Conservation (phyloP, 2,329 filamentous ascomycete species). For the Aspergillus flavus region DNA sequence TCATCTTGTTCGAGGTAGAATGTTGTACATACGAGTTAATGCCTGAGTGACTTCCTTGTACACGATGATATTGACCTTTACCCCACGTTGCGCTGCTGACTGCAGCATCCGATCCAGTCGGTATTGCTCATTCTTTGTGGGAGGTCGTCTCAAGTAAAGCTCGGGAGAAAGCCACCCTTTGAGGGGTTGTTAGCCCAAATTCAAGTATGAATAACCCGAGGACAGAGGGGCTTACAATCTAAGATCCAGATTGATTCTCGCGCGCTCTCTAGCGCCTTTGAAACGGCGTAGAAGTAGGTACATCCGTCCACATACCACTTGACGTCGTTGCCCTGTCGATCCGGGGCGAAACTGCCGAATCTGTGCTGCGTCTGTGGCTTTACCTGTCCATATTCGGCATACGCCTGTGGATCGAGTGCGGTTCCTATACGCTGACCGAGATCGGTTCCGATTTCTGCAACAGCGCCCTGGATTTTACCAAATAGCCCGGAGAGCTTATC, state of each 20-base stretch:
- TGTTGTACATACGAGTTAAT: slow-evolving; percentile 66
- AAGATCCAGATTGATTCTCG: slow-evolving; percentile 80
- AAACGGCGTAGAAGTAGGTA: slow-evolving; percentile 84
- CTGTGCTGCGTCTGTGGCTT: slow-evolving; percentile 50
- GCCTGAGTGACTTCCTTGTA: slow-evolving; percentile 90
- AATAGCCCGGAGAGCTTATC: slow-evolving; percentile 52
- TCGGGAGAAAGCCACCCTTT: slow-evolving; percentile 81
- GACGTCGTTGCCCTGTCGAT: slow-evolving; percentile 68
- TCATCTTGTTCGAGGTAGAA: not conserved
- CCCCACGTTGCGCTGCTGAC: slow-evolving; percentile 79
- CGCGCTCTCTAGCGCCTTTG: slow-evolving; percentile 75
- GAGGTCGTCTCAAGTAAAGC: slow-evolving; percentile 80
- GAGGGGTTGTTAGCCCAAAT: slow-evolving; percentile 11
- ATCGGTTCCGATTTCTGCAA: slow-evolving; percentile 54
- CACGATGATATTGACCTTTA: slow-evolving; percentile 81
- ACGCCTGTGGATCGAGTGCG: slow-evolving; percentile 51
- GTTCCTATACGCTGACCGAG: slow-evolving; percentile 54
- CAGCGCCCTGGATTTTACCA: slow-evolving; percentile 57
- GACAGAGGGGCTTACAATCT: slow-evolving; percentile 58
- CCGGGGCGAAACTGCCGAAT: slow-evolving; percentile 69
- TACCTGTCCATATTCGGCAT: slow-evolving; percentile 46
- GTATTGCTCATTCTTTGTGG: slow-evolving; percentile 78
- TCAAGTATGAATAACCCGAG: not conserved
- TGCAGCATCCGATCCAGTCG: slow-evolving; percentile 81
- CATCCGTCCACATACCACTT: slow-evolving; percentile 91